Evolutionary conservation across 148 eudicot species (phyloP).

Genomic region (Pouteria glomerata): DNA sequence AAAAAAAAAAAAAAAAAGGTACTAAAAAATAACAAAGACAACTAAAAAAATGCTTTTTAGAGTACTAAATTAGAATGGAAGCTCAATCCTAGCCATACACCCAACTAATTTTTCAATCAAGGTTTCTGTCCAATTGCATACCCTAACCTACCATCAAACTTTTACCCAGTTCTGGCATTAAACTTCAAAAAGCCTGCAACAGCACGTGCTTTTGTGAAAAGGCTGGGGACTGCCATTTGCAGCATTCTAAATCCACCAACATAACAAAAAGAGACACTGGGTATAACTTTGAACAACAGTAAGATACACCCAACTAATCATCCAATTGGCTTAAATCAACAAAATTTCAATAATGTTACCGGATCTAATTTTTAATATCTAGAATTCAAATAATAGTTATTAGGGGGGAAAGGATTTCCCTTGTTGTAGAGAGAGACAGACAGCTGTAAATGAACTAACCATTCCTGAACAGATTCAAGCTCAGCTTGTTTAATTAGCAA

Average conservation of each 20-base stretch:
- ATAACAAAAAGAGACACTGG: neutral
- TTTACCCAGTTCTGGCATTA: neutral
- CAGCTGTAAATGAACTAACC: too few species aligned
- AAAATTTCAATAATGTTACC: neutral
- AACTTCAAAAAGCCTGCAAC: neutral
- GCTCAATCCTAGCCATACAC: neutral
- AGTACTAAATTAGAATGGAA: neutral
- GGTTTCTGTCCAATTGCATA: neutral
- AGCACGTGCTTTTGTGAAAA: neutral
- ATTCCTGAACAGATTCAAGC: too few species aligned
- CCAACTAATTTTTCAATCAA: neutral
- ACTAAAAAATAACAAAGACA: too few species aligned
- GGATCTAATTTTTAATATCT: neutral
- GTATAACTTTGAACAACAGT: neutral
- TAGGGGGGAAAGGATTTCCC: too few species aligned
- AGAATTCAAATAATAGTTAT: neutral
- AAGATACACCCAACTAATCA: neutral
- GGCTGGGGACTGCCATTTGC: neutral
- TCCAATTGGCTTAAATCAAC: neutral
- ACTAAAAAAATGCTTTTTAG: neutral
- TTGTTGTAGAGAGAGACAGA: too few species aligned
- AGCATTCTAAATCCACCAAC: neutral
- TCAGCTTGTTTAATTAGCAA: too few species aligned
- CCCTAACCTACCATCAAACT: neutral
- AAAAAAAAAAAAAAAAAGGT: too few species aligned